Base-by-base conservation (phyloP, 352 stramenopile genomes). In the Globisporangium mamillatum region DNA sequence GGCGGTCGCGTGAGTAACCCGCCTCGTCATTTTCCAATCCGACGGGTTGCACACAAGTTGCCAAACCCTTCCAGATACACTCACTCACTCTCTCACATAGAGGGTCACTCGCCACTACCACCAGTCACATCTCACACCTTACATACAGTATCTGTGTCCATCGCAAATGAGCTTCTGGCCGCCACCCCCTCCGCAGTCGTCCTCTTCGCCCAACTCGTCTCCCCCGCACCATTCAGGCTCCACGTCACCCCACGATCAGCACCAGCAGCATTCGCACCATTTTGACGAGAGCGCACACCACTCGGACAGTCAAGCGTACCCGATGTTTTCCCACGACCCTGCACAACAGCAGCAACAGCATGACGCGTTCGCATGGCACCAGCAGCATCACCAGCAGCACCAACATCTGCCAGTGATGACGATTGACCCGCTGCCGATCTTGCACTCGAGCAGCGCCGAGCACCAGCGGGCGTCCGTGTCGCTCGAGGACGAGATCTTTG, bases 401-500 rank as follows among this genome's bases (percentile, higher is more conserved):
- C 32, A 46, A 0, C 10, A 27, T 18, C 16, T 64, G 32, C 18
- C 27, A 44, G 55, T 60, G 55, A 50, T 53, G 34, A 67, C 32
- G 32, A 36, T 67, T 7, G 62, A 67, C 12, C 62, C 62, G 48
- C 52, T 67, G 10, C 62, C 62, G 14, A 67, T 67, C 20, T n/a
- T 36, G 12, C n/a, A 44, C 34, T 38, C 50, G 3, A 38, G 24
- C n/a, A 34, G 24, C 32, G 32, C 52, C 32, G 62, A 38, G 18
- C 48, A 57, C 24, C 60, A 65, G 8, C 60, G 36, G 6, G 1
- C 32, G 4, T 18, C 46, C 18, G 62, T 67, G 32, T 67, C 62
- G 34, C 34, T 78, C 29, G 72, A 78, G 10, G 69, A 75, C 9
- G 72, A 78, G 20, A 58, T 78, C 36, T 78, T 76, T 41, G 73